Evolutionary conservation across 345 rosid genomes (phyloP).

Genomic region (Populus ilicifolia): DNA sequence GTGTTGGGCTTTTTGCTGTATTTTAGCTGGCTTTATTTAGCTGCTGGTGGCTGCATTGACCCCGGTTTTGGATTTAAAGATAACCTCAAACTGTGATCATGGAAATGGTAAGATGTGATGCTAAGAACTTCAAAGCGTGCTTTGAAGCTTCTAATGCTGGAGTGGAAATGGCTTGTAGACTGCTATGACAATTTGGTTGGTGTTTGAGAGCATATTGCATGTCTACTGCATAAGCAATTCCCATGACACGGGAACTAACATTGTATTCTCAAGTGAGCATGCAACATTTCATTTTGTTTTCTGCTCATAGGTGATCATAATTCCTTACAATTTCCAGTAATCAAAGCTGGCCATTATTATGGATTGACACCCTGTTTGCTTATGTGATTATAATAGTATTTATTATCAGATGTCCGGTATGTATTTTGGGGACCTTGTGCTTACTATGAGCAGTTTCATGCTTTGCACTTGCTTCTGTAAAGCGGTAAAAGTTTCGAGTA

Average conservation of each 20-base stretch:
- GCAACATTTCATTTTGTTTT: too few relatives aligned
- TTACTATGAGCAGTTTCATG: conserved; percentile 47
- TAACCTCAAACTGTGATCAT: too few relatives aligned
- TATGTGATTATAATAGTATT: background rate
- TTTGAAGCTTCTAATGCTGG: background rate
- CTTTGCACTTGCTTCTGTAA: conserved; percentile 27
- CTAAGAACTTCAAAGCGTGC: background rate
- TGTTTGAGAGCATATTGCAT: background rate
- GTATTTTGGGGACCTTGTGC: conserved; percentile 65
- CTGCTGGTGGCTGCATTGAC: background rate
- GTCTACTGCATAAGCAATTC: background rate
- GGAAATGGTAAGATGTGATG: background rate
- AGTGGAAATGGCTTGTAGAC: background rate
- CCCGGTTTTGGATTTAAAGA: too few relatives aligned
- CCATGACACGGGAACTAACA: background rate
- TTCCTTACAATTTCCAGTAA: too few relatives aligned
- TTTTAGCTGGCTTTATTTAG: background rate
- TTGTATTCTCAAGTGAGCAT: too few relatives aligned
- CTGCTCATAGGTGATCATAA: too few relatives aligned
- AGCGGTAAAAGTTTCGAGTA: background rate
- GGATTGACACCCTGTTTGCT: background rate
- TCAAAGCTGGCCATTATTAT: too few relatives aligned
- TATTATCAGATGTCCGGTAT: conserved; percentile 2
- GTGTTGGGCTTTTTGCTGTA: background rate
- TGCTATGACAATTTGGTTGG: background rate